Evolutionary conservation across 495 filamentous ascomycete species (phyloP).

Genomic region (Hypomontagnella submonticulosa): DNA sequence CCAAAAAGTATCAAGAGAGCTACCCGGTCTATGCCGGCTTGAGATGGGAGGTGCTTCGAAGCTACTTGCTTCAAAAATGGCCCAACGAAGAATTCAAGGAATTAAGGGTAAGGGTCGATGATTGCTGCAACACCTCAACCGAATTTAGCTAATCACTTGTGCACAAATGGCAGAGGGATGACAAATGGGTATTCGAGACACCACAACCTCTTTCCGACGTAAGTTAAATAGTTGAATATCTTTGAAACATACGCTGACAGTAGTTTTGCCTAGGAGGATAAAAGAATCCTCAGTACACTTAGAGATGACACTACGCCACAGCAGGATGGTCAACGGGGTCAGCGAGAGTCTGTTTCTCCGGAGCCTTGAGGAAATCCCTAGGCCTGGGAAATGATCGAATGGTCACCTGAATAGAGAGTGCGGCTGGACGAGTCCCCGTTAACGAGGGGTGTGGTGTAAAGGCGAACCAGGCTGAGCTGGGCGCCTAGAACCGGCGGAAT

Average conservation of each 20-base stretch:
- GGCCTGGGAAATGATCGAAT: background rate
- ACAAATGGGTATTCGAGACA: conserved; percentile 16
- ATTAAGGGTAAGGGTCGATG: background rate
- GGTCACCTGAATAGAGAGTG: no score
- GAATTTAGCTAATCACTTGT: background rate
- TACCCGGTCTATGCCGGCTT: background rate
- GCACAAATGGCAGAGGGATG: background rate
- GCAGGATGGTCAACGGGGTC: background rate
- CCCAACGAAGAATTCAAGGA: conserved; percentile 2
- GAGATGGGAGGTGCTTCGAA: conserved; percentile 1
- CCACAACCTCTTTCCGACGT: conserved; percentile 13
- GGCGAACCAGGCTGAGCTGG: no score
- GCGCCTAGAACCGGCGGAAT: no score
- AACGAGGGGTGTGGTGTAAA: no score
- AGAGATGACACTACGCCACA: no score
- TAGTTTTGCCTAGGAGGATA: conserved; percentile 9
- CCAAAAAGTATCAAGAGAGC: background rate
- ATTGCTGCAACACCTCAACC: background rate
- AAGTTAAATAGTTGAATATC: background rate
- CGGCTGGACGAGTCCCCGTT: no score
- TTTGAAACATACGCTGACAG: background rate
- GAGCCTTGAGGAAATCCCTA: background rate
- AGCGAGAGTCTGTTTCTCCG: background rate
- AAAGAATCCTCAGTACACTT: background rate
- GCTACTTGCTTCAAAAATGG: conserved; percentile 5